Conservation (phyloP, 2,329 filamentous ascomycete genomes). For the Ceratocystis ficicola region DNA sequence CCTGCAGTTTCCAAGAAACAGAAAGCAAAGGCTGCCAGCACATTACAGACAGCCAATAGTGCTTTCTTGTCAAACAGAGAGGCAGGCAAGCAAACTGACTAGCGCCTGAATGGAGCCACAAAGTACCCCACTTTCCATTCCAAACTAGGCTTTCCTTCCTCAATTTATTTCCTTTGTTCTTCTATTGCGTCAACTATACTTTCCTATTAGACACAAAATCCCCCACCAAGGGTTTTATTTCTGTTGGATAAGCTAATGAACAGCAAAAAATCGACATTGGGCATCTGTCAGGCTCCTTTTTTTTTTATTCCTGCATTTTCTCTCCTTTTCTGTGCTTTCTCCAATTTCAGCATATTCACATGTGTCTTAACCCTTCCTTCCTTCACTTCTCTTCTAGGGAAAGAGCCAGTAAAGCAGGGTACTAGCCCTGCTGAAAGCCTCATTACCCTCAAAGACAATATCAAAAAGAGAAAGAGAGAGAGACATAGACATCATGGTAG, state of each 20-base stretch:
- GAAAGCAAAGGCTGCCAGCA: not conserved
- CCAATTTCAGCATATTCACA: not conserved
- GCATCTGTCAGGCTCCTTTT: not conserved
- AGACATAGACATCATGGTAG: not conserved
- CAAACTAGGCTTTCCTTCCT: not conserved
- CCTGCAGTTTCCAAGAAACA: not conserved
- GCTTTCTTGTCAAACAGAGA: not conserved
- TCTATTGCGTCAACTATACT: constrained; percentile 3
- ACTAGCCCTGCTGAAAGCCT: not conserved
- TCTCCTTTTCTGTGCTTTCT: not conserved
- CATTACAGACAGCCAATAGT: not conserved
- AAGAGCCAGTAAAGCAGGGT: not conserved
- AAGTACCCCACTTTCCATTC: not conserved
- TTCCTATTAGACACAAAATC: not conserved
- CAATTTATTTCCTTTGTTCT: constrained; percentile 5
- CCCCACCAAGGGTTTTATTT: not conserved
- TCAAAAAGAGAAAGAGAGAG: not conserved
- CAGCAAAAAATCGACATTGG: not conserved
- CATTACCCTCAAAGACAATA: not conserved
- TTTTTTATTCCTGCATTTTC: not conserved
- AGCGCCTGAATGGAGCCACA: constrained; percentile 5
- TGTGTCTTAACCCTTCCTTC: too few species aligned
- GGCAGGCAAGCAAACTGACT: not conserved
- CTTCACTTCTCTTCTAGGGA: not conserved
- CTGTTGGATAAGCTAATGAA: not conserved